Evolutionary conservation across 1,284 basidiomycete genomes (phyloP).

Genomic region (Cutaneotrichosporon curvatum): DNA sequence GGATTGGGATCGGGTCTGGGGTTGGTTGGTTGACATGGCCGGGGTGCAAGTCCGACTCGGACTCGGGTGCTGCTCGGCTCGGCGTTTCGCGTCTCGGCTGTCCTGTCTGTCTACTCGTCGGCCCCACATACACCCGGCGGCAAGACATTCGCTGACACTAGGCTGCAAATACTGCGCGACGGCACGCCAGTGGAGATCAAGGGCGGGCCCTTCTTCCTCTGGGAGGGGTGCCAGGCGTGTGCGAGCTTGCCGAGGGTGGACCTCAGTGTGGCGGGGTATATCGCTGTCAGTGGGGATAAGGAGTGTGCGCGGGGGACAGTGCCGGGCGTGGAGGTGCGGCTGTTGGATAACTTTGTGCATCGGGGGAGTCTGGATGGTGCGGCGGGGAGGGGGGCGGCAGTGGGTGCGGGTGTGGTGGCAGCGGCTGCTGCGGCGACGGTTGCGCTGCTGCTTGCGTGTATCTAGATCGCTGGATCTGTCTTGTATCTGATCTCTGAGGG

Average conservation of each 20-base stretch:
- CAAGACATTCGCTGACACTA: slow-evolving; percentile 5
- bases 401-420: background rate
- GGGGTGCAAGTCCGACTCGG: background rate
- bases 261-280: slow-evolving; percentile 10
- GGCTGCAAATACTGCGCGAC: slow-evolving; percentile 9
- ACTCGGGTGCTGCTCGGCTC: too few relatives aligned
- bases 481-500: too few relatives aligned
- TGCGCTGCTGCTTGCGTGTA: background rate
- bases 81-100: too few relatives aligned
- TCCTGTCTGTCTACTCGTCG: background rate
- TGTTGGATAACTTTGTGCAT: slow-evolving; percentile 11
- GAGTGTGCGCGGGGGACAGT: slow-evolving; percentile 9
- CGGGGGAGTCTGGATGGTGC: background rate
- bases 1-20: background rate
- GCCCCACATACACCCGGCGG: too few relatives aligned
- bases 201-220: slow-evolving; percentile 11
- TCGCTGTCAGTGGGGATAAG: slow-evolving; percentile 9
- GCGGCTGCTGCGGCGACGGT: background rate
- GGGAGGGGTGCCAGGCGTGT: slow-evolving; percentile 17
- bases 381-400: too few relatives aligned
- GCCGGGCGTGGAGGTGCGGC: slow-evolving; percentile 13
- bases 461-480: too few relatives aligned
- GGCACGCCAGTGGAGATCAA: background rate
- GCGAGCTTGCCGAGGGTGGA: slow-evolving; percentile 9
- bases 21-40: background rate